These are phyloP conservation scores for Raphanus raphanistrum DNA, from an alignment of 345 rosid species.

Conservation along the genomic window DNA sequence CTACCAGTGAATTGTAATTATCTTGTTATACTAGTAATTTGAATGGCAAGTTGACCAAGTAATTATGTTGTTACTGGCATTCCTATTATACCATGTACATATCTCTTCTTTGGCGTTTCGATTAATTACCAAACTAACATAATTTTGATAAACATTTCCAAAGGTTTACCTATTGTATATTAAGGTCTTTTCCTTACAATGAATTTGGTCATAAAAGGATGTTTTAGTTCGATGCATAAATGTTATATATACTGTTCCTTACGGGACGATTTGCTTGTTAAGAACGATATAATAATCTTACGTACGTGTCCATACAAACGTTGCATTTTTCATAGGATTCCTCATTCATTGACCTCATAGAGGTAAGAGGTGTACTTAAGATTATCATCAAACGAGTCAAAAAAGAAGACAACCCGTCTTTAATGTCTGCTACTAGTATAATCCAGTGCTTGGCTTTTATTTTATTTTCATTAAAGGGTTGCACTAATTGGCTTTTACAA, in stretches of 20 bases:
- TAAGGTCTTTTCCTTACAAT: not conserved
- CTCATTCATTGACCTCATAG: slow-evolving; percentile 13
- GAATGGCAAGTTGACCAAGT: slow-evolving; percentile 3
- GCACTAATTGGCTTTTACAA: slow-evolving; percentile 63
- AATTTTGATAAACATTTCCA: not conserved
- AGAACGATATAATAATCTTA: not conserved
- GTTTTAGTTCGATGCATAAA: not conserved
- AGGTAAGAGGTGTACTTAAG: slow-evolving; percentile 33
- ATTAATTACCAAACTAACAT: not conserved
- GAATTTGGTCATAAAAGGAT: not conserved
- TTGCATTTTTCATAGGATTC: slow-evolving; percentile 36
- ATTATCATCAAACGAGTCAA: slow-evolving; percentile 55
- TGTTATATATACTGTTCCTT: not conserved
- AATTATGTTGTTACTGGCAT: not conserved
- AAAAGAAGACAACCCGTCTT: slow-evolving; percentile 59
- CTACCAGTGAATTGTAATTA: not conserved
- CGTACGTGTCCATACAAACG: slow-evolving; percentile 12
- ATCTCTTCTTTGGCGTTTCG: not conserved
- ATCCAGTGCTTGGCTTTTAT: slow-evolving; percentile 50
- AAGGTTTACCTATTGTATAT: not conserved
- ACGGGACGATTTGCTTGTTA: not conserved
- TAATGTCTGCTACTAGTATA: slow-evolving; percentile 71
- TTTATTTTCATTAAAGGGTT: slow-evolving; percentile 32
- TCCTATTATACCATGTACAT: not conserved
- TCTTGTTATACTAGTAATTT: not conserved